A percentile compares a stretch with the other conserved stretches of the same genome.
These are phyloP conservation scores for Funneliformis geosporum DNA, from an alignment of 192 early-diverging fungal genomes.

Conservation along the genomic window DNA sequence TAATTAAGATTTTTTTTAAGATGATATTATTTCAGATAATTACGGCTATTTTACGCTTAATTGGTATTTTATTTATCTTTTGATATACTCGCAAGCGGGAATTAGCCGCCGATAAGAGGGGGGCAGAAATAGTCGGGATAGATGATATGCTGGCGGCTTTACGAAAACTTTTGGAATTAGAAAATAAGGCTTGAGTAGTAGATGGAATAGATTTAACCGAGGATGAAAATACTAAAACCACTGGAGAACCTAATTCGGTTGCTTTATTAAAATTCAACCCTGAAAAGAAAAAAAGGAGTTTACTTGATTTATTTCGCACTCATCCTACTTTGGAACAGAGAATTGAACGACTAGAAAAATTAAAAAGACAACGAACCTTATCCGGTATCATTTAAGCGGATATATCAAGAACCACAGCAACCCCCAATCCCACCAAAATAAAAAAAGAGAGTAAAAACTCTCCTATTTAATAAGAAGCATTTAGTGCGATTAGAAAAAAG, in stretches of 20 bases:
- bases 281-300: conserved; percentile 21
- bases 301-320: conserved; percentile 19
- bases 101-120: neutral
- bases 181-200: conserved; percentile 9
- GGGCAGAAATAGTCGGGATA: conserved; percentile 5
- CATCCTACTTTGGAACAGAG: conserved; percentile 20
- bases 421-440: too few relatives aligned
- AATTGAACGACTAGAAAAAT: conserved; percentile 22
- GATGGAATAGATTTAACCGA: conserved; percentile 9
- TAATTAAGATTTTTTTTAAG: neutral
- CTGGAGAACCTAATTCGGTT: conserved; percentile 5
- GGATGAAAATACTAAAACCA: neutral
- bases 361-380: neutral
- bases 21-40: conserved; percentile 8
- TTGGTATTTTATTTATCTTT: neutral
- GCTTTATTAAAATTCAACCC: conserved; percentile 16
- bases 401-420: too few relatives aligned
- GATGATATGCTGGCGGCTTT: conserved; percentile 1
- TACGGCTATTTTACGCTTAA: neutral
- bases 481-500: too few relatives aligned
- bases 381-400: neutral
- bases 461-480: too few relatives aligned
- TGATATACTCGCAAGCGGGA: neutral
- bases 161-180: conserved; percentile 11
- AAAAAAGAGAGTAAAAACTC: too few relatives aligned